A percentile compares a stretch with the other conserved stretches of the same genome.
Conservation (phyloP, 805 yeast genomes). For the Teunomyces aglyptinius region DNA sequence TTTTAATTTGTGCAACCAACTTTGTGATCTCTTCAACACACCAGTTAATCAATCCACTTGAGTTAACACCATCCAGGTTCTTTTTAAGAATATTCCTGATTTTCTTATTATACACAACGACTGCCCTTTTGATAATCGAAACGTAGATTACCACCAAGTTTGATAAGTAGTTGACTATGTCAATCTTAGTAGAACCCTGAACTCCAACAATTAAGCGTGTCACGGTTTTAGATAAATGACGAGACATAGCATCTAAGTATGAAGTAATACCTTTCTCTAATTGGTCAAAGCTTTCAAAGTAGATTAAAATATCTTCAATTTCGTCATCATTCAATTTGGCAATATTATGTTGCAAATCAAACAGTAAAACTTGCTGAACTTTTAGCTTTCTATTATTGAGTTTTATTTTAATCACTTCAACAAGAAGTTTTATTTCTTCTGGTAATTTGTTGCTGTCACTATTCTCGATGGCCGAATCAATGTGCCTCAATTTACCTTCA, state of each 20-base stretch:
- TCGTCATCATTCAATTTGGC: slow-evolving; percentile 28
- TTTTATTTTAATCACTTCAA: slow-evolving; percentile 43
- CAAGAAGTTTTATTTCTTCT: slow-evolving; percentile 28
- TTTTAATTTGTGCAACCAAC: slow-evolving; percentile 58
- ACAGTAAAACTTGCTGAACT: slow-evolving; percentile 34
- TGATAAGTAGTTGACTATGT: slow-evolving; percentile 39
- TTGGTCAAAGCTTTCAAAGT: slow-evolving; percentile 33
- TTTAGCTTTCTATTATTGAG: slow-evolving; percentile 35
- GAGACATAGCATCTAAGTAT: slow-evolving; percentile 34
- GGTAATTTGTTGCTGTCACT: slow-evolving; percentile 12
- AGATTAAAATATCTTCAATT: slow-evolving; percentile 33
- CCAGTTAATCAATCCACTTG: slow-evolving; percentile 75
- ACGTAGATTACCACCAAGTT: slow-evolving; percentile 40
- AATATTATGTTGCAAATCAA: slow-evolving; percentile 38
- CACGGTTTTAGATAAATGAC: slow-evolving; percentile 29
- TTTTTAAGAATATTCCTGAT: slow-evolving; percentile 26
- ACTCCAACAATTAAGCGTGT: slow-evolving; percentile 35
- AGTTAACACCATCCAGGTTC: slow-evolving; percentile 27
- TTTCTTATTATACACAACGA: slow-evolving; percentile 46
- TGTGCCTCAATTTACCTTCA: slow-evolving; percentile 28
- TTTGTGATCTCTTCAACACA: slow-evolving; percentile 59
- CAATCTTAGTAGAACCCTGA: slow-evolving; percentile 44
- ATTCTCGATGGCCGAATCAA: slow-evolving; percentile 24
- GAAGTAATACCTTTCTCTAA: slow-evolving; percentile 36
- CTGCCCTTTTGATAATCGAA: slow-evolving; percentile 45